Evolutionary conservation across 2,329 filamentous ascomycete species (phyloP).

Genomic region (Colletotrichum euphorbiae): DNA sequence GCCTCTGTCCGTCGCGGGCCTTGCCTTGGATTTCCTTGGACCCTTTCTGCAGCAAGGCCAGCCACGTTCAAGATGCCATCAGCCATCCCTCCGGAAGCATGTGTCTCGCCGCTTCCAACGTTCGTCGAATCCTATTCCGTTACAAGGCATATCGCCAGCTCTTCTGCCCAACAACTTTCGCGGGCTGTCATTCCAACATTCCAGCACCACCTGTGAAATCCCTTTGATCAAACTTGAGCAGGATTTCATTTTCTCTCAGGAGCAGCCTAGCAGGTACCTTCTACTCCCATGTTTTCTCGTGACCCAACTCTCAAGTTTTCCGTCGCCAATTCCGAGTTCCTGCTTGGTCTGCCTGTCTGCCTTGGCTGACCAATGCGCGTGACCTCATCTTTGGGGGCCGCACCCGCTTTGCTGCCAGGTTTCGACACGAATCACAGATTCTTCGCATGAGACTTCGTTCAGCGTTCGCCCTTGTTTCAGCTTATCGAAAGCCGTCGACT

Average conservation of each 20-base stretch:
- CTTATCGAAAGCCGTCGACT: not conserved
- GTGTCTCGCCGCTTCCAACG: not conserved
- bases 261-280: too few species aligned
- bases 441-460: not conserved
- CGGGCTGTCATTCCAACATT: not conserved
- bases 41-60: constrained; percentile 27
- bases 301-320: not conserved
- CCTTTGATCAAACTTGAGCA: not conserved
- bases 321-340: not conserved
- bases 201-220: not conserved
- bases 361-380: constrained; percentile 9
- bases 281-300: not conserved
- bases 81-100: constrained; percentile 13
- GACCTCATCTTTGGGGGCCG: constrained; percentile 1
- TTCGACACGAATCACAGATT: not conserved
- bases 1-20: not conserved
- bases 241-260: not conserved
- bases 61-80: constrained; percentile 17
- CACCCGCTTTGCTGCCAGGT: not conserved
- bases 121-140: constrained; percentile 2
- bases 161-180: not conserved
- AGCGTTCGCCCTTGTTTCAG: not conserved
- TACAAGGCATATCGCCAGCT: not conserved
- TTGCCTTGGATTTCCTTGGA: constrained; percentile 1
- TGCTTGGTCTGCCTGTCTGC: constrained; percentile 3